Percentiles rank a stretch among this genome's conserved stretches.
phyloP scores from a whole-genome alignment of 2,329 filamentous ascomycete species.

The Sordariomycetes sp. region DNA sequence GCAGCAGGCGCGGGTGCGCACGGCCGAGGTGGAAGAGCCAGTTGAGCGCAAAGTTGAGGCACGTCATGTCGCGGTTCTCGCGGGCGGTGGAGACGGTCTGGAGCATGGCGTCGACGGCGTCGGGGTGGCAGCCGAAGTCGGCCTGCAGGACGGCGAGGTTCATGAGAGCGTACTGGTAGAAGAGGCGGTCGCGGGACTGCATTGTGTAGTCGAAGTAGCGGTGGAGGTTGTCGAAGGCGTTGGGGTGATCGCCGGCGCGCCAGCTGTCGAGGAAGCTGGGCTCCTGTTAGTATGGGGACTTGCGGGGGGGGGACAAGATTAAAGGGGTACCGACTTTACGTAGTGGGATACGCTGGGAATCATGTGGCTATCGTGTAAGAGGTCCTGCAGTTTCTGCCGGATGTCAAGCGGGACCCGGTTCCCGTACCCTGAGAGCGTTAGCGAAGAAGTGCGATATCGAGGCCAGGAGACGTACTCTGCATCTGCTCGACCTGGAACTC shows the following conservation, averaged over 20 bases:
- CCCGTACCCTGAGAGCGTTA: constrained; percentile 48
- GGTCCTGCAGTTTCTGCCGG: constrained; percentile 52
- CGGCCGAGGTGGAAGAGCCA: constrained; percentile 95
- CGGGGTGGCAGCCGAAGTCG: constrained; percentile 82
- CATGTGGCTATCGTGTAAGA: constrained; percentile 54
- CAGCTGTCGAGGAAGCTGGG: constrained; percentile 77
- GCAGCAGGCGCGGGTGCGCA: constrained; percentile 64
- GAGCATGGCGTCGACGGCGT: constrained; percentile 87
- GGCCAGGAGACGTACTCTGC: constrained; percentile 45
- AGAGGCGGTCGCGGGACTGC: constrained; percentile 67
- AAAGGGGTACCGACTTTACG: constrained; percentile 35
- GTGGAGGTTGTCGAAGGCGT: constrained; percentile 81
- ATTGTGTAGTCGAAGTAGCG: constrained; percentile 96
- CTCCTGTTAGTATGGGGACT: background rate
- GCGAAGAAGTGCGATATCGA: background rate
- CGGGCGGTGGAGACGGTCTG: constrained; percentile 90
- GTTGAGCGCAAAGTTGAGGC: constrained; percentile 87
- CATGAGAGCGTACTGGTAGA: constrained; percentile 90
- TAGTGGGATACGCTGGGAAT: constrained; percentile 66
- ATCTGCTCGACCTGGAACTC: constrained; percentile 83
- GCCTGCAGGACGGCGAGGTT: constrained; percentile 89
- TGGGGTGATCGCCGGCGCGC: constrained; percentile 80
- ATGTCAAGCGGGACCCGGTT: constrained; percentile 65
- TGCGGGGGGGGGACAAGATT: too few relatives aligned
- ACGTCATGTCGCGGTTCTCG: constrained; percentile 84